A percentile compares a stretch with the other conserved stretches of the same genome.
These are phyloP conservation scores for Moniliella sp. DNA, from an alignment of 1,284 basidiomycete species.

Conservation along the genomic window DNA sequence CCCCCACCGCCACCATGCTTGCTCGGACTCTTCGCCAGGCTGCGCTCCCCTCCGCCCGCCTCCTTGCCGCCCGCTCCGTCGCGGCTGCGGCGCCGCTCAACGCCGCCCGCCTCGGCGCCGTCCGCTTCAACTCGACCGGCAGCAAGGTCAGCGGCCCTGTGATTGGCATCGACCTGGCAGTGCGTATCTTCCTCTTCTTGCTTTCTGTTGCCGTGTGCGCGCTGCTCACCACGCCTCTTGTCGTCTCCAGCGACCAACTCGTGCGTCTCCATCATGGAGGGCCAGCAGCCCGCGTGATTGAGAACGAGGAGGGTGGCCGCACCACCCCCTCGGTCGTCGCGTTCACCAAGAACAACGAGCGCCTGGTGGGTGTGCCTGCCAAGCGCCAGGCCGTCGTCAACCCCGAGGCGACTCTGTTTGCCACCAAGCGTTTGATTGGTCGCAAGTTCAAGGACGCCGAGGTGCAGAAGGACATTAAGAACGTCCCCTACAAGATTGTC, in stretches of 20 bases:
- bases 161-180: constrained; percentile 30
- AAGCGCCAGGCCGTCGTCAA: constrained; percentile 95
- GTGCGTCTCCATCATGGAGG: constrained; percentile 51
- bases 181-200: constrained; percentile 6
- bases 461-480: constrained; percentile 66
- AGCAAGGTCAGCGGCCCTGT: constrained; percentile 27
- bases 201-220: background rate
- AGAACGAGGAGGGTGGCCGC: constrained; percentile 89
- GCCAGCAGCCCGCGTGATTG: constrained; percentile 69
- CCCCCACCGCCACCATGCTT: too few relatives aligned
- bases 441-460: constrained; percentile 79
- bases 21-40: too few relatives aligned
- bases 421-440: constrained; percentile 88
- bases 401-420: constrained; percentile 41
- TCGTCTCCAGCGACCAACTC: constrained; percentile 22
- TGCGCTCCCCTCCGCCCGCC: too few relatives aligned
- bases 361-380: constrained; percentile 74
- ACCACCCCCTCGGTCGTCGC: constrained; percentile 96
- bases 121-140: constrained; percentile 1
- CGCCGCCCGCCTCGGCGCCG: background rate
- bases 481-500: constrained; percentile 53
- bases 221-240: background rate
- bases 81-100: background rate
- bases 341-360: constrained; percentile 59
- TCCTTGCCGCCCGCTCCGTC: too few relatives aligned